Percentiles rank a stretch among this genome's conserved stretches.
These are phyloP conservation scores for Emydomyces testavorans DNA, from an alignment of 2,329 filamentous ascomycete species.

Conservation along the genomic window DNA sequence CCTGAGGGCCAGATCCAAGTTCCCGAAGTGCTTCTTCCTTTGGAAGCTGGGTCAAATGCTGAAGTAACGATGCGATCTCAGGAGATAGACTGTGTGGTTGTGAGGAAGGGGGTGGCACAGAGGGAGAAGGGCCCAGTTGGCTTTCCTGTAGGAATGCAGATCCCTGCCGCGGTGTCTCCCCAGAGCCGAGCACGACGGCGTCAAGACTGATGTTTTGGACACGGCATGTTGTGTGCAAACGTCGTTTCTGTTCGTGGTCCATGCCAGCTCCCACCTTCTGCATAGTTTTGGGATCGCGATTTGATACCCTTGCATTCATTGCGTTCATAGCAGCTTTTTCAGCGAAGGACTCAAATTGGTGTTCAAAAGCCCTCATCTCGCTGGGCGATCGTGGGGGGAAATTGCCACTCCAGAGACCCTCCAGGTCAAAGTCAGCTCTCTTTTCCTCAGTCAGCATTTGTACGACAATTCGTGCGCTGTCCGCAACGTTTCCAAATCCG, in stretches of 20 bases:
- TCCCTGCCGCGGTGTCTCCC: neutral
- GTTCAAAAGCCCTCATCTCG: slow-evolving; percentile 4
- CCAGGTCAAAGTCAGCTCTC: slow-evolving; percentile 54
- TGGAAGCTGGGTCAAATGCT: slow-evolving; percentile 24
- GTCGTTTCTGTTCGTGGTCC: slow-evolving; percentile 19
- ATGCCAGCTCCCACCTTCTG: slow-evolving; percentile 17
- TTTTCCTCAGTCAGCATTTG: slow-evolving; percentile 64
- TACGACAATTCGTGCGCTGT: slow-evolving; percentile 53
- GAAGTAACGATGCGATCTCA: slow-evolving; percentile 19
- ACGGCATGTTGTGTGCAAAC: slow-evolving; percentile 12
- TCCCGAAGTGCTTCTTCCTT: slow-evolving; percentile 23
- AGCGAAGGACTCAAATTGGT: slow-evolving; percentile 8
- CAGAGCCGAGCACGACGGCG: neutral
- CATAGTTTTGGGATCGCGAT: neutral
- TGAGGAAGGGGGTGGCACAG: neutral
- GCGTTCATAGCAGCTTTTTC: slow-evolving; percentile 14
- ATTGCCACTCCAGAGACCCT: slow-evolving; percentile 46
- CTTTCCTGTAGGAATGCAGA: neutral
- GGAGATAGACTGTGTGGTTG: slow-evolving; percentile 1
- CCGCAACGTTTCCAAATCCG: slow-evolving; percentile 57
- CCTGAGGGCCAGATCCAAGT: slow-evolving; percentile 30
- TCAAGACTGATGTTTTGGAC: slow-evolving; percentile 9
- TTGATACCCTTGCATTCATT: slow-evolving; percentile 19
- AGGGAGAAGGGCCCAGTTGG: neutral
- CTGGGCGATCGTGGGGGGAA: slow-evolving; percentile 6